Base-by-base conservation (phyloP, 78 protist species). In the Dictyostelium brefeldianum region DNA sequence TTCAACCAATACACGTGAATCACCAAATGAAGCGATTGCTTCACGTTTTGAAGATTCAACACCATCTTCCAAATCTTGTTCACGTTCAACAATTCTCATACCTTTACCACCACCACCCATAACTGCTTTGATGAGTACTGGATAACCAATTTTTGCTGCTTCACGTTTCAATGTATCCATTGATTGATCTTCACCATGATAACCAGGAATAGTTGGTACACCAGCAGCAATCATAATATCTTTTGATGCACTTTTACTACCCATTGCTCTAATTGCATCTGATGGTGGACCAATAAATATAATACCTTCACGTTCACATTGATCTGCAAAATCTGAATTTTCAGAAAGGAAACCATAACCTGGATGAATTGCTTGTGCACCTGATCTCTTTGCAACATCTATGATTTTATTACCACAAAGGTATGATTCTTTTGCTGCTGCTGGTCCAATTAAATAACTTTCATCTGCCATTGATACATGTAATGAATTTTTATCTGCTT, bases 311-410 rank as follows among this genome's bases (percentile, higher is more conserved):
- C 80, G 71, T 15, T 53, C 83, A 74, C 96, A 92, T 1, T 75
- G 75, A 22, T 78, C 80, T 8, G 98, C 97, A 70, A 98, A 97
- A 11, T 29, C 95, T 12, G 97, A 96, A 78, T 96, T 93, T 95
- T 98, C 99, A 2, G 98, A 96, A 46, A 98, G 92, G 83, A 98
- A 98, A 48, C 99, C 99, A 85, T 98, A 98, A 27, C 99, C 99
- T 11, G 99, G 99, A 57, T 98, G 99, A 46, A 98, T 95, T 20
- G 97, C 98, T 51, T 87, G 93, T 9, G 93, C 97, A 36, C 97
- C 97, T 20, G 91, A 54, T 46, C 17, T 47, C 92, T 91, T 89
- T 29, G 98, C 98, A 15, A 89, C 85, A 53, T 96, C 92, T 4
- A 97, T 56, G 22, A 97, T 96, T 36, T 87, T 89, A 22, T 96